Conservation (phyloP, 1,139 yeast genomes). For the Chernovozyma aurita region DNA sequence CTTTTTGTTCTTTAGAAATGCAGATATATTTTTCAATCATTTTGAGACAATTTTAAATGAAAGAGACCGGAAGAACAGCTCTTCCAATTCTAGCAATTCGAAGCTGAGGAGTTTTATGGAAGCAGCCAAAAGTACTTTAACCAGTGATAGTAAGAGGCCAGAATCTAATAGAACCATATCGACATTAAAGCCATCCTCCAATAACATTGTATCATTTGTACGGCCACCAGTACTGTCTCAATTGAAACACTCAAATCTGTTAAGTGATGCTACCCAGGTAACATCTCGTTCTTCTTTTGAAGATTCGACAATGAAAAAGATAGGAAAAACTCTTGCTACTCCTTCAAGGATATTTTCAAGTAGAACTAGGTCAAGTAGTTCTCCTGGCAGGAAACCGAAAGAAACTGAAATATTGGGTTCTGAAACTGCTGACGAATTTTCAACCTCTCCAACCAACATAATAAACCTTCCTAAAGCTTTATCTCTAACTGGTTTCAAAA, state of each 20-base stretch:
- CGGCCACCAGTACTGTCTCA: not conserved
- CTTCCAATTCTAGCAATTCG: constrained; percentile 1
- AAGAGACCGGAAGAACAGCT: not conserved
- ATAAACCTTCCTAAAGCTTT: constrained; percentile 29
- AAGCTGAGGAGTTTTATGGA: constrained; percentile 11
- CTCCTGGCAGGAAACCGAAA: not conserved
- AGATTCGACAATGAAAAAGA: constrained; percentile 14
- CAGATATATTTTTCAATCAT: constrained; percentile 21
- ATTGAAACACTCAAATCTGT: not conserved
- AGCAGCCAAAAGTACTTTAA: constrained; percentile 11
- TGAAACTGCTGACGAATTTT: not conserved
- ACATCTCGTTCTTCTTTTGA: not conserved
- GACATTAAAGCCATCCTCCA: constrained; percentile 10
- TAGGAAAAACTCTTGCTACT: constrained; percentile 17
- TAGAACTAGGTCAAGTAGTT: constrained; percentile 4
- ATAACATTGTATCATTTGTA: not conserved
- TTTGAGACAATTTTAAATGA: constrained; percentile 20
- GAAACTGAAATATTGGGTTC: constrained; percentile 1
- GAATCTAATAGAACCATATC: constrained; percentile 6
- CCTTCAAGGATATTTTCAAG: constrained; percentile 16
- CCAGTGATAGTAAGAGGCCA: not conserved
- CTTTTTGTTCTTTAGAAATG: constrained; percentile 56
- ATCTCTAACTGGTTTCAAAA: constrained; percentile 26
- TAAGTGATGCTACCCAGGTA: not conserved
- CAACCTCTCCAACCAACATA: constrained; percentile 2